phyloP scores from a whole-genome alignment of 2,329 filamentous ascomycete species.

The Neofusicoccum parvum region DNA sequence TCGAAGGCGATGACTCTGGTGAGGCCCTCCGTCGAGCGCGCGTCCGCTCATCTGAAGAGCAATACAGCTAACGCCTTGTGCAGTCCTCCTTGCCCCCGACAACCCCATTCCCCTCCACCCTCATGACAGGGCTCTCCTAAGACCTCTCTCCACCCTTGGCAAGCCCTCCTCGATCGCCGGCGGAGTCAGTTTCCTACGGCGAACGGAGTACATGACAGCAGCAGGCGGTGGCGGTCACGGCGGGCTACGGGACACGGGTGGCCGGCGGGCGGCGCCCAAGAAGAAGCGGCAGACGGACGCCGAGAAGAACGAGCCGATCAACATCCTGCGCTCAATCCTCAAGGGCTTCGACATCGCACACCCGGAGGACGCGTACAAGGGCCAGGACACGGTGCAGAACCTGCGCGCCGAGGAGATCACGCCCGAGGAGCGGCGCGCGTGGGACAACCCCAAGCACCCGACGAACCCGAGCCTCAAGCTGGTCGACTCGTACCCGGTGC shows the following conservation, averaged over 20 bases:
- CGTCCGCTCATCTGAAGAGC: not conserved
- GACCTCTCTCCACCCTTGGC: constrained; percentile 80
- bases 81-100: constrained; percentile 80
- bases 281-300: constrained; percentile 37
- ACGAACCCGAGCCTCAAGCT: constrained; percentile 59
- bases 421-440: constrained; percentile 59
- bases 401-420: constrained; percentile 57
- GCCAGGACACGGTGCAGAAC: constrained; percentile 61
- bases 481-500: constrained; percentile 61
- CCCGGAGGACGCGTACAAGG: constrained; percentile 65
- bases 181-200: constrained; percentile 88
- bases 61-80: constrained; percentile 26
- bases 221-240: constrained; percentile 44
- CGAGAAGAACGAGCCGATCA: constrained; percentile 59
- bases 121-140: constrained; percentile 79
- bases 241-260: constrained; percentile 38
- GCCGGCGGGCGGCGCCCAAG: constrained; percentile 44
- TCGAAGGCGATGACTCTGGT: constrained; percentile 95
- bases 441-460: constrained; percentile 62
- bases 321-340: constrained; percentile 62
- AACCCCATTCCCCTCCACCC: constrained; percentile 74
- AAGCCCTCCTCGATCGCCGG: constrained; percentile 77
- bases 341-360: constrained; percentile 69
- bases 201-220: constrained; percentile 89
- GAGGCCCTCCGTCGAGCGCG: constrained; percentile 33